phyloP scores from a whole-genome alignment of 1,139 yeast species.

The Geotrichum bryndzae region DNA sequence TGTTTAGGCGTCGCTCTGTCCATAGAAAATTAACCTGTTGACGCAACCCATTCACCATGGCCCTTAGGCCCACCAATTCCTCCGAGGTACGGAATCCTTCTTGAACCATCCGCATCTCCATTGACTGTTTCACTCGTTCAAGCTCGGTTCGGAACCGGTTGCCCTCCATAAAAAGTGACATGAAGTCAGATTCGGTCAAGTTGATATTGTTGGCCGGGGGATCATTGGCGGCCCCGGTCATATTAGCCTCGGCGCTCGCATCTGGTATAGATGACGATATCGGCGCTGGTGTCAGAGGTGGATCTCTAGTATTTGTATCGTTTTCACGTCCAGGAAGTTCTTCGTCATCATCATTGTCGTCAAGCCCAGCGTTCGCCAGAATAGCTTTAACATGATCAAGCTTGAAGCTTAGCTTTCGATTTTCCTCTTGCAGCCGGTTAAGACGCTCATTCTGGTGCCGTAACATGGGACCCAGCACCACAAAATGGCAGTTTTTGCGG shows the following conservation, averaged over 20 bases:
- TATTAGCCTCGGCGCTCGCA: neutral
- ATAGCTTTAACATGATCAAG: conserved; percentile 24
- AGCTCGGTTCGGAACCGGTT: conserved; percentile 36
- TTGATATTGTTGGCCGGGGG: conserved; percentile 2
- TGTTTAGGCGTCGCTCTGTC: conserved; percentile 27
- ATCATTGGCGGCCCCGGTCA: neutral
- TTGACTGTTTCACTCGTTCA: conserved; percentile 30
- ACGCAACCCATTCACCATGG: conserved; percentile 33
- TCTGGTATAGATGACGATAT: neutral
- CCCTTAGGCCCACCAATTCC: conserved; percentile 33
- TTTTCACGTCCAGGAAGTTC: neutral
- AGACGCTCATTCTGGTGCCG: conserved; percentile 33
- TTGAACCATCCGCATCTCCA: conserved; percentile 35
- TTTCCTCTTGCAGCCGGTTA: conserved; percentile 35
- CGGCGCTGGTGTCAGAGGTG: neutral
- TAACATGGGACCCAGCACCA: conserved; percentile 34
- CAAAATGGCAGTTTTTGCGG: conserved; percentile 34
- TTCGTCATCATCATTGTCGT: neutral
- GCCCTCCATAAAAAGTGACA: conserved; percentile 35
- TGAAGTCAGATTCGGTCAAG: conserved; percentile 28
- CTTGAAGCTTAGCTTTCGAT: conserved; percentile 34
- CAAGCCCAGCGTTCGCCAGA: neutral
- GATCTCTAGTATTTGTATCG: neutral
- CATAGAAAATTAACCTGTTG: conserved; percentile 36
- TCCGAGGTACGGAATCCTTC: conserved; percentile 35